phyloP scores from a whole-genome alignment of 1,284 basidiomycete species.

The Wolfiporia cocos region DNA sequence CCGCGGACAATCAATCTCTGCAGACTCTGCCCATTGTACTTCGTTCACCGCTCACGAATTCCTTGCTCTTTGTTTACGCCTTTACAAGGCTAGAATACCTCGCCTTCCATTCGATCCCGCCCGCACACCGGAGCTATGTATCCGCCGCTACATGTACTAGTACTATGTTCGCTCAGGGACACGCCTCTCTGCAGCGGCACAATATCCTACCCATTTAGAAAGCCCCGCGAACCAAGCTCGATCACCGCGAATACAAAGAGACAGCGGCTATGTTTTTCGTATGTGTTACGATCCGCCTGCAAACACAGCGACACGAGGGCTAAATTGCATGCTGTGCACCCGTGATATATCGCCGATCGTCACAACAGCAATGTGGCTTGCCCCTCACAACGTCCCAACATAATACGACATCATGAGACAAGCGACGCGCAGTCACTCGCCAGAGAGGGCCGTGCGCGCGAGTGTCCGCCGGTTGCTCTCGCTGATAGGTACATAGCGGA shows the following conservation, averaged over 20 bases:
- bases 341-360: background rate
- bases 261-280: background rate
- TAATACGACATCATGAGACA: background rate
- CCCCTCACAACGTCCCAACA: background rate
- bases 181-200: background rate
- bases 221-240: constrained; percentile 1
- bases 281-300: background rate
- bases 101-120: constrained; percentile 2
- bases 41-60: no score
- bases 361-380: background rate
- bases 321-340: constrained; percentile 1
- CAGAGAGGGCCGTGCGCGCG: constrained; percentile 1
- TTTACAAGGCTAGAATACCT: background rate
- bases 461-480: constrained; percentile 31
- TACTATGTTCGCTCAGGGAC: constrained; percentile 1
- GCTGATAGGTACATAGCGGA: constrained; percentile 35
- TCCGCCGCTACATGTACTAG: no score
- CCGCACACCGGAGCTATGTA: no score
- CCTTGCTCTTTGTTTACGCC: no score
- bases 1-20: background rate
- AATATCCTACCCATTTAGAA: background rate
- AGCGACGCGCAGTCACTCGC: background rate
- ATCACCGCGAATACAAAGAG: constrained; percentile 1
- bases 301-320: no score
- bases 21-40: background rate